Percentiles rank a stretch among this genome's conserved stretches.
Evolutionary conservation across 352 stramenopile species (phyloP).

Genomic region (Phytopythium vexans): DNA sequence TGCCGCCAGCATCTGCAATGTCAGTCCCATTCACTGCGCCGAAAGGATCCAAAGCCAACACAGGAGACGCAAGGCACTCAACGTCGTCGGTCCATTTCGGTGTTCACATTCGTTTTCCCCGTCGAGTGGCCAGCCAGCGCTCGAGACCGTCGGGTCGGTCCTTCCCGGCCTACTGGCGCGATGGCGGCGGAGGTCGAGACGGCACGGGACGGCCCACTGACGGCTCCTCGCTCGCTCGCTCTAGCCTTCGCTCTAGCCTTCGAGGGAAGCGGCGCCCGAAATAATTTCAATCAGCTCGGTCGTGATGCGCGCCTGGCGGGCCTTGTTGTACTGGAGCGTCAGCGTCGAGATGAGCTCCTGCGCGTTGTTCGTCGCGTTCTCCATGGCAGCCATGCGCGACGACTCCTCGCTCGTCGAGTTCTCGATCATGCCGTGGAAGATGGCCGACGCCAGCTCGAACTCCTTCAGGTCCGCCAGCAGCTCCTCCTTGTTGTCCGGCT

Average conservation of each 20-base stretch:
- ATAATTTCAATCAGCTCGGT: conserved; percentile 99
- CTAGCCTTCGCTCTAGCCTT: conserved; percentile 47
- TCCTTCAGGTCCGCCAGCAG: conserved; percentile 97
- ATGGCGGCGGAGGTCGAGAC: no score
- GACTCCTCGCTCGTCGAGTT: conserved; percentile 97
- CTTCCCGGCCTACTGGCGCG: no score
- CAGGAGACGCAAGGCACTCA: no score
- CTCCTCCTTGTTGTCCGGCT: conserved; percentile 97
- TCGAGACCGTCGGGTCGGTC: no score
- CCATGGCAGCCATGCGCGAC: conserved; percentile 99
- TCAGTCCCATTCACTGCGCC: no score
- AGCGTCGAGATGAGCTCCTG: conserved; percentile 95
- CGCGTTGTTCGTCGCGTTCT: conserved; percentile 99
- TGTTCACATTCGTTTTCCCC: no score
- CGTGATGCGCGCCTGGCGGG: conserved; percentile 94
- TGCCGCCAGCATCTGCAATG: no score
- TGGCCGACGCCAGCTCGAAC: conserved; percentile 82
- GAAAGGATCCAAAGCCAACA: no score
- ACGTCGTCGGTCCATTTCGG: no score
- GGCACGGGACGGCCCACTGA: no score
- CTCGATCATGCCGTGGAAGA: conserved; percentile 98
- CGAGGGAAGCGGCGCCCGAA: conserved; percentile 95
- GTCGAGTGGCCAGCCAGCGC: no score
- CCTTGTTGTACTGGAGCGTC: conserved; percentile 91
- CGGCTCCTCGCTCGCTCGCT: no score